Percentiles rank a stretch among this genome's conserved stretches.
These are phyloP conservation scores for Candida sp. DNA, from an alignment of 1,139 yeast genomes.

Conservation along the genomic window DNA sequence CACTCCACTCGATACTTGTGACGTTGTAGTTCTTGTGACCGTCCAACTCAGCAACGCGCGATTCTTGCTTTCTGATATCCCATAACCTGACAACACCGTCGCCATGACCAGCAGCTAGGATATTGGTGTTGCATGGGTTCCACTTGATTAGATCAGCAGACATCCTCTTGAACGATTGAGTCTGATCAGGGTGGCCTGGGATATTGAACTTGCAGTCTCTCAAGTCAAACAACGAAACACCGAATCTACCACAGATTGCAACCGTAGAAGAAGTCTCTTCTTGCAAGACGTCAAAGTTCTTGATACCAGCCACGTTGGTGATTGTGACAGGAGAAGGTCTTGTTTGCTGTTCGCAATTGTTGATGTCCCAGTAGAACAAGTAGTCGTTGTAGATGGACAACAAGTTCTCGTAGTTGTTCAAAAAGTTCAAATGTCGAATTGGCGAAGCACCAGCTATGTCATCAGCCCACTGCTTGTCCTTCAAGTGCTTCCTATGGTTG, in stretches of 20 bases:
- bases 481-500: constrained; percentile 70
- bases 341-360: constrained; percentile 49
- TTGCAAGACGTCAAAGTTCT: constrained; percentile 55
- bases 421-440: constrained; percentile 32
- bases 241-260: constrained; percentile 71
- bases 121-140: constrained; percentile 63
- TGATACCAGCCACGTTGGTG: constrained; percentile 54
- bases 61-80: constrained; percentile 72
- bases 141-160: constrained; percentile 55
- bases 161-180: constrained; percentile 18
- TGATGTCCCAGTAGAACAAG: constrained; percentile 74
- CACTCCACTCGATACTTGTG: constrained; percentile 66
- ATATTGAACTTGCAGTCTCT: constrained; percentile 47
- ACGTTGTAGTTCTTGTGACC: constrained; percentile 59
- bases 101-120: constrained; percentile 69
- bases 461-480: constrained; percentile 25
- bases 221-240: constrained; percentile 71
- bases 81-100: constrained; percentile 68
- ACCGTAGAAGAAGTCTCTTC: constrained; percentile 33
- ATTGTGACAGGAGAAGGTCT: constrained; percentile 55
- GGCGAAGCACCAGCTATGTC: constrained; percentile 19
- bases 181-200: constrained; percentile 23
- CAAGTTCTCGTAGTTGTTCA: constrained; percentile 26
- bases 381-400: constrained; percentile 65
- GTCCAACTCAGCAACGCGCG: constrained; percentile 48